Evolutionary conservation across 768 basidiomycete species (phyloP), one percentile per base, ranked within the genome.

Genomic region (Lactarius indigo): DNA sequence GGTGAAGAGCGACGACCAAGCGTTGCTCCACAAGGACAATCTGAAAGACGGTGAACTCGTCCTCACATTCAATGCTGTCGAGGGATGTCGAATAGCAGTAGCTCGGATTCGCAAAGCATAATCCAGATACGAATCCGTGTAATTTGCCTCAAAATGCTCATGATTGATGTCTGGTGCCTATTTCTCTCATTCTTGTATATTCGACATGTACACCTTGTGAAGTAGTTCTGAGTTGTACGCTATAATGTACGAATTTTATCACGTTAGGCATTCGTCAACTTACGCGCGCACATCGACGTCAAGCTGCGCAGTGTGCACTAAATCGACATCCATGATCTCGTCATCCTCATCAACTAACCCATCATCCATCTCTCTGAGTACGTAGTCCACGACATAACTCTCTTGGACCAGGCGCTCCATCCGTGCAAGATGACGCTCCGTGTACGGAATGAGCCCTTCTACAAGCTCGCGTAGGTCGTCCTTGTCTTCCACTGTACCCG

Each of bases 331-430:
- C 70, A 73, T 72, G 10, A n/a, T 59, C 37, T 60, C 60, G 33
- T 50, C 47, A 23, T 52, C 50, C 7, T 26, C 47, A 50, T 52
- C 79, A 5, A 76, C 72, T 42, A 78, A 73, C 26, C 78, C 79
- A 30, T 75, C 82, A 73, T 93, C 92, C 92, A 94, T 94, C 80
- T 94, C 92, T 18, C 84, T 85, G 35, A 94, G 78, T 64, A 94
- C 81, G 69, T 91, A 96, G 75, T 99, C 97, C 63, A 99, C 85
- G 69, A 97, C 87, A 73, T 94, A 98, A 75, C 94, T 97, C 73
- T 98, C 97, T 79, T 97, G 93, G 37, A 97, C 85, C 63, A 97
- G 78, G 73, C 87, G 85, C 65, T 96, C 93, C 75, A 95, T 84
- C 71, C 96, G 81, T 42, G 87, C 78, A 52, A 96, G 84, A 78